These are phyloP conservation scores for Chlamydomonas sphaeroides DNA, from an alignment of 139 green algal species.

Conservation along the genomic window DNA sequence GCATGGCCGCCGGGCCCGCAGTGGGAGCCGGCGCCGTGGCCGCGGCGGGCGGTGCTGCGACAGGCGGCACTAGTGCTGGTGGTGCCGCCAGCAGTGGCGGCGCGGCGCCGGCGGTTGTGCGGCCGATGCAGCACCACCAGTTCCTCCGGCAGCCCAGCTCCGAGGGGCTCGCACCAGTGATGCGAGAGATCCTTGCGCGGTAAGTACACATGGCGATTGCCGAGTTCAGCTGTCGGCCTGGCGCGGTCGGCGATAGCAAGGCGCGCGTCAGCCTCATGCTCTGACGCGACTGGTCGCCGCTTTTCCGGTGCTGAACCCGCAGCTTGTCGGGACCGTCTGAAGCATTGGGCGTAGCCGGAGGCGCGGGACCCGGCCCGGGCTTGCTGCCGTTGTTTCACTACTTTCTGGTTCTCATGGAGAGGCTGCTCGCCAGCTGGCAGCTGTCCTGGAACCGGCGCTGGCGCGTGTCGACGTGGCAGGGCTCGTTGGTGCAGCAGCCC, in stretches of 20 bases:
- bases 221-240: no score
- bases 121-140: neutral
- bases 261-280: no score
- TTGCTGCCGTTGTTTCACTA: constrained; percentile 32
- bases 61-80: neutral
- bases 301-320: no score
- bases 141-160: neutral
- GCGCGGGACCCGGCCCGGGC: neutral
- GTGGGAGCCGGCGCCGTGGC: no score
- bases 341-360: neutral
- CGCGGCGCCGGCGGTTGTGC: neutral
- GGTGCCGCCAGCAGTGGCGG: neutral
- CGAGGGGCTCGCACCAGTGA: neutral
- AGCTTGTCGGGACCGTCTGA: constrained; percentile 2
- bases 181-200: constrained; percentile 6
- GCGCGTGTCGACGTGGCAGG: constrained; percentile 43
- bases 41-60: neutral
- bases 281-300: no score
- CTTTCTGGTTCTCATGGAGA: constrained; percentile 26
- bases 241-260: no score
- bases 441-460: constrained; percentile 43
- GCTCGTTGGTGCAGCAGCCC: constrained; percentile 32
- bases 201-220: no score
- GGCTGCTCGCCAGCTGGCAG: constrained; percentile 14
- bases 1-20: no score